phyloP scores from a whole-genome alignment of 306 rosid species.

The Rosa multiflora region DNA sequence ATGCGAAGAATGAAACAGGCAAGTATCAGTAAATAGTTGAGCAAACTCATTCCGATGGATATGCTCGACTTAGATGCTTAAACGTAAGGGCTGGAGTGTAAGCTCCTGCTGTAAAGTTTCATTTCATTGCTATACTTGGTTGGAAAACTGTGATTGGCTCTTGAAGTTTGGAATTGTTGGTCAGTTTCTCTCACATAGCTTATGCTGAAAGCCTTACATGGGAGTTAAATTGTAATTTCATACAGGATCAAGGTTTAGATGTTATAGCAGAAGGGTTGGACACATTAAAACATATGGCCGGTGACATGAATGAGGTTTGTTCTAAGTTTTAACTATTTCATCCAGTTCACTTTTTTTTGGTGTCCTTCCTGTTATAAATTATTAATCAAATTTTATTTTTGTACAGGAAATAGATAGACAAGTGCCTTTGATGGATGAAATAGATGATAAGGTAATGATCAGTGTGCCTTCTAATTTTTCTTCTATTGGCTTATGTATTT shows the following conservation, averaged over 20 bases:
- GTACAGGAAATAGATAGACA: constrained; percentile 38
- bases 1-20: constrained; percentile 45
- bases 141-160: neutral
- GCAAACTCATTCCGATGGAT: constrained; percentile 6
- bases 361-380: neutral
- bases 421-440: constrained; percentile 36
- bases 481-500: neutral
- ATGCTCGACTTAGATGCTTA: neutral
- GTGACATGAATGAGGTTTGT: constrained; percentile 44
- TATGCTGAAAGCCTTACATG: neutral
- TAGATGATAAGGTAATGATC: constrained; percentile 34
- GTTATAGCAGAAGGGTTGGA: constrained; percentile 43
- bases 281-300: constrained; percentile 45
- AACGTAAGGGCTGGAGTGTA: neutral
- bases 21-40: constrained; percentile 4
- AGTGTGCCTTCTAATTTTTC: neutral
- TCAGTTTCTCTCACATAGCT: neutral
- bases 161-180: neutral
- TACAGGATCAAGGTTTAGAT: constrained; percentile 44
- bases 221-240: neutral
- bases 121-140: neutral
- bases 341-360: neutral
- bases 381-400: neutral
- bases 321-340: neutral
- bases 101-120: neutral